phyloP scores from a whole-genome alignment of 306 rosid genomes.

The Medicago arabica region DNA sequence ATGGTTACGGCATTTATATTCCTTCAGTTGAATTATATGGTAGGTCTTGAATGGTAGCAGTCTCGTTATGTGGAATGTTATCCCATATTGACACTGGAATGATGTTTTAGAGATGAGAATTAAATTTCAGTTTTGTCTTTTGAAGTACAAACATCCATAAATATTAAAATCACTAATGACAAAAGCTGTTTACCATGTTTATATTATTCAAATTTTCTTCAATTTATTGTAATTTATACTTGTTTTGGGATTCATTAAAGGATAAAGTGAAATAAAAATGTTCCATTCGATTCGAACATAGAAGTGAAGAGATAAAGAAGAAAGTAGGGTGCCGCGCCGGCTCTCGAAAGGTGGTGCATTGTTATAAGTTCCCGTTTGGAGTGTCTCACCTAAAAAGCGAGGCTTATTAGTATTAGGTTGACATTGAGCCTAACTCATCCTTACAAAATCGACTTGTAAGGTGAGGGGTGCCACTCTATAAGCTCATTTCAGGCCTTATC shows the following conservation, averaged over 20 bases:
- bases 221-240: slow-evolving; percentile 11
- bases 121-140: neutral
- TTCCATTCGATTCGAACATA: neutral
- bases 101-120: slow-evolving; percentile 20
- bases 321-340: neutral
- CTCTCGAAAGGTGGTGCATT: neutral
- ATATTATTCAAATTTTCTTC: slow-evolving; percentile 27
- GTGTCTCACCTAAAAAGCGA: neutral
- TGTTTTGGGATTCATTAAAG: slow-evolving; percentile 29
- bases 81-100: slow-evolving; percentile 30
- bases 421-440: neutral
- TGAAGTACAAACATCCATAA: slow-evolving; percentile 10
- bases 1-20: slow-evolving; percentile 35
- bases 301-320: slow-evolving; percentile 23
- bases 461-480: neutral
- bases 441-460: neutral
- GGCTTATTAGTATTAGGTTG: neutral
- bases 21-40: slow-evolving; percentile 22
- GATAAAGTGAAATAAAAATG: slow-evolving; percentile 22
- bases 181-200: slow-evolving; percentile 5
- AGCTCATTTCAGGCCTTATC: neutral
- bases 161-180: slow-evolving; percentile 5
- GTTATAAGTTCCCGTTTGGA: neutral
- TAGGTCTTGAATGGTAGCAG: slow-evolving; percentile 21
- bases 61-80: slow-evolving; percentile 22